Evolutionary conservation across 2,329 filamentous ascomycete genomes (phyloP), one percentile per base, ranked within the genome.

Genomic region (Penicillium sclerotigenum): DNA sequence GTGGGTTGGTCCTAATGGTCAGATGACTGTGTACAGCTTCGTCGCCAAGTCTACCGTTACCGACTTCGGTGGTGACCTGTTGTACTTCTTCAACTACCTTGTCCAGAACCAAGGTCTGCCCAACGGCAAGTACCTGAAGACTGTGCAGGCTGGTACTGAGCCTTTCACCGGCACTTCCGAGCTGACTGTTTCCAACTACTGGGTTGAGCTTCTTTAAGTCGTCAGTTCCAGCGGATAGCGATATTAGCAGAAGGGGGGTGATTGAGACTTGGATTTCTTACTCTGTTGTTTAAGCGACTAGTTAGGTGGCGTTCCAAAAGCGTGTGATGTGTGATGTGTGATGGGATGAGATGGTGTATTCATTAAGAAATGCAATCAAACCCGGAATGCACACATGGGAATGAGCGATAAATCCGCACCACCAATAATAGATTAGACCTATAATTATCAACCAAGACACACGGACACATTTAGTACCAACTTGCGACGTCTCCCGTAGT

Each of bases 1-100:
- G 47, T 87, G 80, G 73, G 77, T 77, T 55, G 86, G 86, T n/a
- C 72, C 71, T n/a, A 86, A 87, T 61, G 81, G 82, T 28, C 68
- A 72, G 50, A 86, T 65, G 61, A 65, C 78, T 4, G 85, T 88
- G 11, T 87, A 80, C 73, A 83, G 80, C 64, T 88, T 85, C 59
- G 80, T 85, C 7, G 80, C 80, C 0, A 56, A 61, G 18, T 76
- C 70, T 45, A 69, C 79, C 34, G 71, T 81, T n/a, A 77, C 73
- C 22, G 77, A 61, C 69, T 88, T 84, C 71, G 76, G 73, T 38
- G 84, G 79, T 29, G 83, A 88, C 67, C 65, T 87, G 60, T 77
- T 77, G 62, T 71, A 77, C 7, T 88, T 88, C 72, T 73, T 84
- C 59, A 76, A 73, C 8, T 86, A 87, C 68, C 73, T 88, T 24